Evolutionary conservation across 129 eudicot genomes (phyloP), one percentile per base, ranked within the genome.

Genomic region (Escallonia herrerae): DNA sequence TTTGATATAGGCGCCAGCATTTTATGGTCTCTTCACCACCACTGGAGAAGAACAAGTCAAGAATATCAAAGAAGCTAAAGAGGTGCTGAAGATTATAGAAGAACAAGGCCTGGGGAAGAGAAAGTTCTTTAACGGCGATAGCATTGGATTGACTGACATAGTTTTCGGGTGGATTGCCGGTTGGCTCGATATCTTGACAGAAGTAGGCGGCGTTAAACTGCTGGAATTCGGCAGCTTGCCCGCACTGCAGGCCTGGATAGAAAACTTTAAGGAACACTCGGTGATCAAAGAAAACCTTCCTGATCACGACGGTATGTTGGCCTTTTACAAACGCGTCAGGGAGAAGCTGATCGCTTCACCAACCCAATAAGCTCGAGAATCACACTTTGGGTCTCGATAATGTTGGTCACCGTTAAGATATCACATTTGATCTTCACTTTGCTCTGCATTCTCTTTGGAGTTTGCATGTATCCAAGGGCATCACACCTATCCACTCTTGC

Each of bases 221-320:
- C 44, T 80, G 22, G 72, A 66, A 42, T 72, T 72, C 13, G 12
- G 7, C 8, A 62, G 41, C 12, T 55, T 80, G 3, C 85, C 85
- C 2, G 33, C 42, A 4, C 7, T 80, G 38, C 40, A 56, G 41
- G 60, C 41, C 2, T 74, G 78, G 78, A 46, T 52, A 22, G 40
- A 74, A 10, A 42, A 60, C 11, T 74, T 74, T 43, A 65, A 57
- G 51, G 13, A 66, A 58, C 54, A n/a, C 6, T 39, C 72, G 2
- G 51, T 40, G 2, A 58, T 74, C 40, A 74, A 37, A 59, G 71
- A 74, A 9, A 74, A 74, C 8, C 55, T 66, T n/a, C 78, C 78
- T 37, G 53, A 58, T 49, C 61, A 37, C 2, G 39, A 74, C 4
- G 47, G 60, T 58, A 12, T 74, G 33, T 14, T 66, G 33, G 56